phyloP scores from a whole-genome alignment of 2,329 filamentous ascomycete genomes.

The Talaromyces sp. region DNA sequence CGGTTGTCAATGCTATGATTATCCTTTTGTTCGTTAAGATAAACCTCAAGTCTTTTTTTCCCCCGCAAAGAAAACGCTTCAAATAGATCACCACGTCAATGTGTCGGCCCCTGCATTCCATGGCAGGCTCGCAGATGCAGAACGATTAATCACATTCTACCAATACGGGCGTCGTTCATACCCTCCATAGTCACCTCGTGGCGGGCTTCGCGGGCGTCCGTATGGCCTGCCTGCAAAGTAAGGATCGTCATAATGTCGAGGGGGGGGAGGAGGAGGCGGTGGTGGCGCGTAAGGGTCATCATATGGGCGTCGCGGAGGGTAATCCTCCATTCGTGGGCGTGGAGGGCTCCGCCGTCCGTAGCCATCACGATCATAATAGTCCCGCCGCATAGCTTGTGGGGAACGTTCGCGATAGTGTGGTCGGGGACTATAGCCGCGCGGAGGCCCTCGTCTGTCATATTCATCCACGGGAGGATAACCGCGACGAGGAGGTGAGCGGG shows the following conservation, averaged over 20 bases:
- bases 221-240: slow-evolving; percentile 57
- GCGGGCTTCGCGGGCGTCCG: slow-evolving; percentile 45
- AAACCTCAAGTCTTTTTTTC: not conserved
- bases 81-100: not conserved
- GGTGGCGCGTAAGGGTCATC: slow-evolving; percentile 57
- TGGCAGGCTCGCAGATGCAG: not conserved
- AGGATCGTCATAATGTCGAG: slow-evolving; percentile 55
- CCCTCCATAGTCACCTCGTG: slow-evolving; percentile 39
- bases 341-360: slow-evolving; percentile 77
- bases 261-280: slow-evolving; percentile 52
- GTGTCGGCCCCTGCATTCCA: not conserved
- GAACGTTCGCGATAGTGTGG: slow-evolving; percentile 85
- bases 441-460: slow-evolving; percentile 77
- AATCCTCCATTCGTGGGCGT: slow-evolving; percentile 74
- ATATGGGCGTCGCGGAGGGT: slow-evolving; percentile 57
- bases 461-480: slow-evolving; percentile 67
- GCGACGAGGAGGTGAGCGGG: slow-evolving; percentile 73
- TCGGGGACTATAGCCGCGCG: slow-evolving; percentile 78
- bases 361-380: slow-evolving; percentile 80
- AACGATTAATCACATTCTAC: slow-evolving; percentile 26
- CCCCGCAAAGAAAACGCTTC: not conserved
- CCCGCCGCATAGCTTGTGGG: slow-evolving; percentile 64
- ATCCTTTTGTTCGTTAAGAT: not conserved
- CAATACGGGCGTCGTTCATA: slow-evolving; percentile 46
- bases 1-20: not conserved